Base-by-base conservation (phyloP, 139 green algal genomes). In the Closterium sp. region DNA sequence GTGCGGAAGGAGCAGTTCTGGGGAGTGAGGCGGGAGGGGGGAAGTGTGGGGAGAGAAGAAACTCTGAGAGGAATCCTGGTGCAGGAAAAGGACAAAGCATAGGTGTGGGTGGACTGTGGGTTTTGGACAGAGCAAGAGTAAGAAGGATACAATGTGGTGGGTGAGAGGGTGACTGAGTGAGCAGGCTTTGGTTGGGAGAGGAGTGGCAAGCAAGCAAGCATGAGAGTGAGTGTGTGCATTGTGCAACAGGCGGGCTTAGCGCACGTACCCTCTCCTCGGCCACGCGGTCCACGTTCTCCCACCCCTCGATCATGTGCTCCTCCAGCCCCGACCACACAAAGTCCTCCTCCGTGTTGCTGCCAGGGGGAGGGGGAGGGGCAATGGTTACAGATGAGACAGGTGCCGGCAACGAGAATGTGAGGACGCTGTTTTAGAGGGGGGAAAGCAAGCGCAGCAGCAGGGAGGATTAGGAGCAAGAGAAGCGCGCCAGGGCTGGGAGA, bases 291-390 rank as follows among this genome's bases (percentile, higher is more conserved):
- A 94, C 89, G 30, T 31, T 35, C 43, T 94, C 90, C 90, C 66
- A 91, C 6, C 32, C 64, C 25, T 36, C 34, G 16, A 94, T 30
- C 92, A 94, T 94, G 38, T 90, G 93, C 89, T 94, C 92, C 76
- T 94, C 92, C 9, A 94, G 32, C n/a, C 92, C 92, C 33, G 92
- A 94, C 34, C 33, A 31, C 31, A 94, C 92, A 88, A 91, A 94
- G 35, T 94, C 92, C 34, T 91, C 85, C 92, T 94, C 92, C 7
- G 88, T 93, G 69, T 88, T 89, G 21, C 91, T 93, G 91, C 84
- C n/a, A n/a, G n/a, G 28, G 35, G 12, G 38, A 12, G 23, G 35
- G 32, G 19, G 23, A 90, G 36, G 23, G n/a, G n/a, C n/a, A 21
- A 90, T 33, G 12, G 19, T 64, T 16, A 88, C 32, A 88, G 12